Evolutionary conservation across 345 rosid species (phyloP), one percentile per base, ranked within the genome.

Genomic region (Litchi chinensis): DNA sequence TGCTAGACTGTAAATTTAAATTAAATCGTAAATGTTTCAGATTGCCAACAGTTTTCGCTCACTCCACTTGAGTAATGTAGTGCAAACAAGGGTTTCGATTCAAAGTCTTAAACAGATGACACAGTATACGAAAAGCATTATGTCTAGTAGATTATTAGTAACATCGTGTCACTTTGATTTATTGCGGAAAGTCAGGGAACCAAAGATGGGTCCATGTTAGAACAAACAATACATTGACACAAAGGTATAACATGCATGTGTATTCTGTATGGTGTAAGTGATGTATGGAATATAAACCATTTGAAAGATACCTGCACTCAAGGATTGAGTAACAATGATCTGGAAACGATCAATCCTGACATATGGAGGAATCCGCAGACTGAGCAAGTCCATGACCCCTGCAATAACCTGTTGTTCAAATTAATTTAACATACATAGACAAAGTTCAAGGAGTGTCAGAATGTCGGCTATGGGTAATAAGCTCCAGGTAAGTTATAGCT

Each of bases 301-400:
- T 48, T 19, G 68, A 80, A 68, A 39, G n/a, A 68, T 72, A 91
- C 93, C 93, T 76, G 79, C 81, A 80, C 99, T 93, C 76, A 90
- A 65, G 62, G 93, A 86, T 73, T 88, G 91, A 74, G 88, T 80
- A 75, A 94, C 78, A 71, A 91, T 86, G 77, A 86, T 87, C 85
- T 93, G 93, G 79, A 94, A 81, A 80, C 83, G 80, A 88, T 96
- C 99, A 46, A 90, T 88, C 87, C 98, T 88, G 77, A 94, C 79
- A 85, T 81, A 96, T 26, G 99, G 94, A 79, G 95, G 89, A 81
- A 93, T 92, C 77, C 70, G 79, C 92, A 92, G 73, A 83, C 86
- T 89, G 71, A 95, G 93, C 54, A 83, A 75, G 80, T 85, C 83
- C 93, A 95, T 86, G 69, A 89, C 97, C 70, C 98, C 98, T 65